A percentile compares a stretch with the other conserved stretches of the same genome.
phyloP scores from a whole-genome alignment of 139 green algal species.

The Pleodorina starrii region DNA sequence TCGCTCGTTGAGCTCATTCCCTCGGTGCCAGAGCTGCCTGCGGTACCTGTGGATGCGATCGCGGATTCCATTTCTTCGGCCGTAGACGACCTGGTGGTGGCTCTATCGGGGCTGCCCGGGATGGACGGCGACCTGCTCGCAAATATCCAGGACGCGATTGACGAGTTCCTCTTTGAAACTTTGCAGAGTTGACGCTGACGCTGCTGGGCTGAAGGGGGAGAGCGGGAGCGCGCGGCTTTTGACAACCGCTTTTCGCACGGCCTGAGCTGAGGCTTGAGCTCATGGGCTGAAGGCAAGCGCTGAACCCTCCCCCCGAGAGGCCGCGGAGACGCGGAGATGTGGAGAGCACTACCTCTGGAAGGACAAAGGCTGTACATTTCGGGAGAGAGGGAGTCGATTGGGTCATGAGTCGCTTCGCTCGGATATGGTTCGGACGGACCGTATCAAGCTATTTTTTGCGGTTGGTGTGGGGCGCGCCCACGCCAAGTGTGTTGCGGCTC shows the following conservation, averaged over 20 bases:
- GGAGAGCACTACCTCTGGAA: not conserved
- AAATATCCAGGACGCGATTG: conserved; percentile 29
- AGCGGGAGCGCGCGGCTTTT: too few relatives aligned
- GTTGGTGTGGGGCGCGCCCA: too few relatives aligned
- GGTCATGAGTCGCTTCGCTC: too few relatives aligned
- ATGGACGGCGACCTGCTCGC: not conserved
- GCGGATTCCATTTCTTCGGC: not conserved
- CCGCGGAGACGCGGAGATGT: not conserved
- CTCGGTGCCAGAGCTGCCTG: too few relatives aligned
- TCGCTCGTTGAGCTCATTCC: too few relatives aligned
- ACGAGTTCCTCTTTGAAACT: conserved; percentile 31
- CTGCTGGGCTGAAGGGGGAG: conserved; percentile 6
- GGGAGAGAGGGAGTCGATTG: too few relatives aligned
- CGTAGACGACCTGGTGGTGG: not conserved
- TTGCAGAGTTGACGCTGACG: conserved; percentile 29
- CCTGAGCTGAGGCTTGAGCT: too few relatives aligned
- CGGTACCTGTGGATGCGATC: conserved; percentile 2
- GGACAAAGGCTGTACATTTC: not conserved
- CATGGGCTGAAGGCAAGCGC: not conserved
- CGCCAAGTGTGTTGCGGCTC: too few relatives aligned
- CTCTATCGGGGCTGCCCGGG: not conserved
- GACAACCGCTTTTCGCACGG: too few relatives aligned
- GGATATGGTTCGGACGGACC: too few relatives aligned
- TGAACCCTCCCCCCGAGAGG: not conserved
- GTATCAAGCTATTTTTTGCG: too few relatives aligned